A percentile compares a stretch with the other conserved stretches of the same genome.
These are phyloP conservation scores for Neonectria magnoliae DNA, from an alignment of 2,329 filamentous ascomycete species.

Conservation along the genomic window DNA sequence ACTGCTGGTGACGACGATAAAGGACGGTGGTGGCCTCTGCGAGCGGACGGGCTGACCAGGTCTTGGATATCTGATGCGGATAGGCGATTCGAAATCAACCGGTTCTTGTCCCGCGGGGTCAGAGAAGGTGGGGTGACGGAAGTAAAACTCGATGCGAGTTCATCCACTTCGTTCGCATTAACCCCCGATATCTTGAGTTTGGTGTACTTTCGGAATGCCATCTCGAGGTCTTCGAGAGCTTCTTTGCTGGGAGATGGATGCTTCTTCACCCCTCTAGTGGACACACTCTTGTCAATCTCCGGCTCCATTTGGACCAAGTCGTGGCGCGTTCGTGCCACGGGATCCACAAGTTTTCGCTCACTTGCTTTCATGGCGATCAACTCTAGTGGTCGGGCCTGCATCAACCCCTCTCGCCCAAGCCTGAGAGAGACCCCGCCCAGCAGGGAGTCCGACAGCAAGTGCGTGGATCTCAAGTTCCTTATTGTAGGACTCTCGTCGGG, in stretches of 20 bases:
- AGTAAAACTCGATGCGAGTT: constrained; percentile 41
- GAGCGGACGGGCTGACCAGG: constrained; percentile 6
- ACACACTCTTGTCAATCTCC: not conserved
- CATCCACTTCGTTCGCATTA: constrained; percentile 41
- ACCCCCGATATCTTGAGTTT: constrained; percentile 30
- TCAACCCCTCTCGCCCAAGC: constrained; percentile 2
- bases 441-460: constrained; percentile 7
- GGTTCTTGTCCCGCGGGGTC: constrained; percentile 45
- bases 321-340: constrained; percentile 19
- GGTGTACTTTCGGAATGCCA: constrained; percentile 48
- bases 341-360: constrained; percentile 15
- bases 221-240: constrained; percentile 51
- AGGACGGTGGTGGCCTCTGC: constrained; percentile 21
- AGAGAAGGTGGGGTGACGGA: constrained; percentile 28
- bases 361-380: not conserved
- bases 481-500: constrained; percentile 25
- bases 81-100: constrained; percentile 27
- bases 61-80: constrained; percentile 31
- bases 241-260: constrained; percentile 58
- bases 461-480: constrained; percentile 4
- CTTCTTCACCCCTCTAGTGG: constrained; percentile 50
- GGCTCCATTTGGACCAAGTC: constrained; percentile 8
- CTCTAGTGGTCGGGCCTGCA: not conserved
- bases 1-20: constrained; percentile 30
- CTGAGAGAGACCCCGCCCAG: constrained; percentile 4